Evolutionary conservation across 1,284 basidiomycete species (phyloP).

Genomic region (Cerioporus squamosus): DNA sequence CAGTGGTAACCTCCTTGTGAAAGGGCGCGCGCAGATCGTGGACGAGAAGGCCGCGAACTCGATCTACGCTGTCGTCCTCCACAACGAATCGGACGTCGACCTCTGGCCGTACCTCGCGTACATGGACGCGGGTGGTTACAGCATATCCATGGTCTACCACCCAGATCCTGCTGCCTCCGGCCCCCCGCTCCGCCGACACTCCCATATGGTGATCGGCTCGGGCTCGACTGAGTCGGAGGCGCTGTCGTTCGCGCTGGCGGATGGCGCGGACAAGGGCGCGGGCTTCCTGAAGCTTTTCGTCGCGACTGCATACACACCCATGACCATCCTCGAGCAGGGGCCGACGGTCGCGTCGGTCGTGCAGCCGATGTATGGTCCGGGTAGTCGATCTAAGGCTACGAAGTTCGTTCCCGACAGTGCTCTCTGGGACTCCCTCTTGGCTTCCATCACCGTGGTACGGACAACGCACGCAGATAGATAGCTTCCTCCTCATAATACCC

Average conservation of each 20-base stretch:
- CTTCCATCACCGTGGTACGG: slow-evolving; percentile 6
- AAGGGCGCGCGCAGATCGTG: slow-evolving; percentile 43
- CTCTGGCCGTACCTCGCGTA: slow-evolving; percentile 53
- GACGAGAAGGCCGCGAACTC: slow-evolving; percentile 33
- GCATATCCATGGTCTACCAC: slow-evolving; percentile 46
- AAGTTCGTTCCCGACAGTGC: neutral
- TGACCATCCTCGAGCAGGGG: slow-evolving; percentile 46
- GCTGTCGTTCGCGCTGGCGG: slow-evolving; percentile 36
- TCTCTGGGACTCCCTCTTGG: slow-evolving; percentile 8
- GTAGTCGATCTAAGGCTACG: neutral
- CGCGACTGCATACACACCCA: slow-evolving; percentile 46
- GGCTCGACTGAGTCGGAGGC: slow-evolving; percentile 37
- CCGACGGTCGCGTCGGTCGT: slow-evolving; percentile 2
- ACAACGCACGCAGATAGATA: neutral
- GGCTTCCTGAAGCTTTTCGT: slow-evolving; percentile 53
- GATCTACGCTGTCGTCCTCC: slow-evolving; percentile 43
- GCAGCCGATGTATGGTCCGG: neutral
- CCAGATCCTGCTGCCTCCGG: slow-evolving; percentile 33
- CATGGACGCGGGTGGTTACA: slow-evolving; percentile 50
- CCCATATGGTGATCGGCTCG: slow-evolving; percentile 40
- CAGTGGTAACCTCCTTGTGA: slow-evolving; percentile 42
- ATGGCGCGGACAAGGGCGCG: slow-evolving; percentile 36
- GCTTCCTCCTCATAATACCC: too few species aligned
- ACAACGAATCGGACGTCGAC: slow-evolving; percentile 44
- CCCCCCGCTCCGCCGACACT: slow-evolving; percentile 41